Conservation (phyloP, 371 early-diverging fungal genomes). For the Smittium culicis region DNA sequence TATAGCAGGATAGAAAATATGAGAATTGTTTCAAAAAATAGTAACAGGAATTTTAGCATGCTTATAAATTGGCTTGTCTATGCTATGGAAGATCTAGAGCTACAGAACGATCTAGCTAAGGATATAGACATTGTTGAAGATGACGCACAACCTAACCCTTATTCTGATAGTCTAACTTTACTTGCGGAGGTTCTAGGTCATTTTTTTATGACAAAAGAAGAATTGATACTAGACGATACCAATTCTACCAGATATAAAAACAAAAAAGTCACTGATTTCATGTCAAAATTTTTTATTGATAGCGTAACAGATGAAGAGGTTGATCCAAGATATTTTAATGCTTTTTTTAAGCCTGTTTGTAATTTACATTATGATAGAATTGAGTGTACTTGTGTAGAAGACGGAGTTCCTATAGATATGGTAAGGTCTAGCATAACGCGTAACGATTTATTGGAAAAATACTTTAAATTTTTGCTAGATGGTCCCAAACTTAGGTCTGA, state of each 20-base stretch:
- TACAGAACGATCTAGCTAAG: not conserved
- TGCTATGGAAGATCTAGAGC: not conserved
- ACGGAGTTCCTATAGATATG: constrained; percentile 1
- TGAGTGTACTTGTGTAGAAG: constrained; percentile 3
- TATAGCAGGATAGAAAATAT: not conserved
- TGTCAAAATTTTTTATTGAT: not conserved
- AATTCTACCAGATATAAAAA: not conserved
- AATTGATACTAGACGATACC: no score
- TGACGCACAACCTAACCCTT: not conserved
- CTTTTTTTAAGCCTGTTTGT: not conserved
- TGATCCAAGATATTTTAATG: not conserved
- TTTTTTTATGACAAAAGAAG: not conserved
- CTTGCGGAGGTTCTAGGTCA: not conserved
- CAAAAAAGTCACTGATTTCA: not conserved
- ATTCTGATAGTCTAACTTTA: not conserved
- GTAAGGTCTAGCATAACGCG: not conserved
- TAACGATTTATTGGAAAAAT: not conserved
- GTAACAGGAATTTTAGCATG: not conserved
- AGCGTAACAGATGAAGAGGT: not conserved
- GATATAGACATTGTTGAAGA: not conserved
- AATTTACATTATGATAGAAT: not conserved
- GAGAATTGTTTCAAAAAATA: not conserved
- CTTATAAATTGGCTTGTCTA: not conserved
- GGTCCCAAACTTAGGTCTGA: not conserved
- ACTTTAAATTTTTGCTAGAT: not conserved